These are phyloP conservation scores for Luzula sylvatica DNA, from an alignment of 176 grass and related monocot species.

Conservation along the genomic window DNA sequence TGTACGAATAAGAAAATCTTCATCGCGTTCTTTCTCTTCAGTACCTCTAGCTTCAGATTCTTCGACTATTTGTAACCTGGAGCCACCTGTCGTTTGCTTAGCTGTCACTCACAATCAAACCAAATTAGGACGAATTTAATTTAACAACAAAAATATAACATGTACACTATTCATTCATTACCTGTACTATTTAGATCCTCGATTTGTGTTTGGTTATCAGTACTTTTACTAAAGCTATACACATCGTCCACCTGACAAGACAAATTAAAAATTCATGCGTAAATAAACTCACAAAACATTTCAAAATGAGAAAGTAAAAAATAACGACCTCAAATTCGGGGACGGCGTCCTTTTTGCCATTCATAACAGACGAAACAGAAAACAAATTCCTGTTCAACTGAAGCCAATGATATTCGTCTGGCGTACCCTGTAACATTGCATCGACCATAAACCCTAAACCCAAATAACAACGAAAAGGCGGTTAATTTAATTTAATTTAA, in stretches of 20 bases:
- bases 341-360: slow-evolving; percentile 89
- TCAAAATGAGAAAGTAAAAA: background rate
- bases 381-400: slow-evolving; percentile 71
- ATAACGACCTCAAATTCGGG: slow-evolving; percentile 70
- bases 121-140: slow-evolving; percentile 11
- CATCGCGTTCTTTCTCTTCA: slow-evolving; percentile 28
- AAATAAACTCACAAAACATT: background rate
- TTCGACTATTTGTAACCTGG: slow-evolving; percentile 14
- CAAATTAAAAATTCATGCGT: slow-evolving; percentile 6
- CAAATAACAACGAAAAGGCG: background rate
- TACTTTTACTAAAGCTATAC: slow-evolving; percentile 40
- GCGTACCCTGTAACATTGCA: slow-evolving; percentile 47
- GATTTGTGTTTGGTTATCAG: slow-evolving; percentile 16
- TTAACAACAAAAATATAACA: background rate
- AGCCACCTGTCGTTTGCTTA: slow-evolving; percentile 20
- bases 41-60: slow-evolving; percentile 7
- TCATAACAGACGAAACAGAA: slow-evolving; percentile 74
- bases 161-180: no score
- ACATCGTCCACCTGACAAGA: slow-evolving; percentile 69
- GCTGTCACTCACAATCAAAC: slow-evolving; percentile 24
- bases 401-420: slow-evolving; percentile 74
- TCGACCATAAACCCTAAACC: slow-evolving; percentile 2
- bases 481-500: background rate
- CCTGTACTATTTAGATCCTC: slow-evolving; percentile 20
- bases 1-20: slow-evolving; percentile 55